These are phyloP conservation scores for Pseudopyricularia cyperi DNA, from an alignment of 2,329 filamentous ascomycete genomes.

Conservation along the genomic window DNA sequence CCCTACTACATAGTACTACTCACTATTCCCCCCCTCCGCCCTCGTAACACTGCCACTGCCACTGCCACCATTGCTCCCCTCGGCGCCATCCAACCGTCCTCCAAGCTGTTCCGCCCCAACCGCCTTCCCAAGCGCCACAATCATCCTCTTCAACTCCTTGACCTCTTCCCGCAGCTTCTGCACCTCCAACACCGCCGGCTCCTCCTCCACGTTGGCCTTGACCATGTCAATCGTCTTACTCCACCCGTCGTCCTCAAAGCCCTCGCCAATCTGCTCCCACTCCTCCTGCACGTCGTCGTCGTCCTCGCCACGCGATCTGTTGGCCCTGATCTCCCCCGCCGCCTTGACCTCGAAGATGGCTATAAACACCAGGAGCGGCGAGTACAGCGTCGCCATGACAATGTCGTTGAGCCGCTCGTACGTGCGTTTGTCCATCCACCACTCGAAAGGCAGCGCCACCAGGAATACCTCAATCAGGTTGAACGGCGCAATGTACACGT, in stretches of 20 bases:
- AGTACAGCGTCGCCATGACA: conserved; percentile 59
- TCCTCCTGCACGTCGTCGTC: conserved; percentile 85
- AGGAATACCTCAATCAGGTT: conserved; percentile 82
- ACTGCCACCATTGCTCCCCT: not conserved
- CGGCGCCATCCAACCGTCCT: not conserved
- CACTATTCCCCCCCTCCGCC: not conserved
- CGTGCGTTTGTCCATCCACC: conserved; percentile 68
- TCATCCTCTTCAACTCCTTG: conserved; percentile 38
- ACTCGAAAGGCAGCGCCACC: conserved; percentile 73
- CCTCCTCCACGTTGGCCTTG: conserved; percentile 70
- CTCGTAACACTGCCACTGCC: too few relatives aligned
- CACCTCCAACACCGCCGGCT: conserved; percentile 61
- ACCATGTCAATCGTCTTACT: conserved; percentile 62
- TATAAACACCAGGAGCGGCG: conserved; percentile 66
- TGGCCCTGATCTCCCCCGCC: conserved; percentile 55
- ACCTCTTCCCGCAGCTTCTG: conserved; percentile 45
- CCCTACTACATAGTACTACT: too few relatives aligned
- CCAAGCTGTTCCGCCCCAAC: conserved; percentile 3
- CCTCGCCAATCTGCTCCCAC: conserved; percentile 71
- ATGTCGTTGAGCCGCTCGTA: conserved; percentile 81
- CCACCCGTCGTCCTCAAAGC: conserved; percentile 81
- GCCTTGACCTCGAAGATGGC: conserved; percentile 57
- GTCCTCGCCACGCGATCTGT: conserved; percentile 67
- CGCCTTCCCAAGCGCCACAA: conserved; percentile 17
- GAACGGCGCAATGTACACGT: conserved; percentile 93